Evolutionary conservation across 2,329 filamentous ascomycete genomes (phyloP), one percentile per base, ranked within the genome.

Genomic region (Aureobasidium sp.): DNA sequence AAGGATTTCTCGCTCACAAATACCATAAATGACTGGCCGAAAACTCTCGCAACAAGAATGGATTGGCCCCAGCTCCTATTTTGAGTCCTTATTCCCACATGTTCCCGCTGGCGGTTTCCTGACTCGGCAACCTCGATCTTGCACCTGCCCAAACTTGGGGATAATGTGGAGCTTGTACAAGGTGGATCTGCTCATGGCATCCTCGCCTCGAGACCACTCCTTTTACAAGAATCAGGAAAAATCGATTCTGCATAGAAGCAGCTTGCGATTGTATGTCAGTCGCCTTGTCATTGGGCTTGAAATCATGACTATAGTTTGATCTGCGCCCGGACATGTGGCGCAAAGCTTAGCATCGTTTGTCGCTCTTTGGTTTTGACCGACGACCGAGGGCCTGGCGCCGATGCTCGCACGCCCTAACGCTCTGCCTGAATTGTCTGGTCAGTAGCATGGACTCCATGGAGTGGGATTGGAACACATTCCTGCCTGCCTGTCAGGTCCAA

Each of bases 1-100:
- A 36, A 36, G 27, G 53, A 26, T 26, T 32, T 55, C 36, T 26
- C 51, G 51, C 51, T 32, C 43, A 26, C 36, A 17, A 37, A 39
- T 43, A 24, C 17, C 6, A 17, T 46, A 17, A 46, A n/a, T 32
- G 36, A 29, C 34, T 41, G 53, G 53, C 27, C 10, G n/a, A 57
- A 57, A 57, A 57, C 39, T 57, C 53, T 57, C 53, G 29, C 51
- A 37, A 55, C 53, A 26, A 57, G 41, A 43, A 57, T 46, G 43
- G 53, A n/a, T 46, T 46, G 53, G 53, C n/a, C 53, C 53, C 17
- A 17, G 41, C 53, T 34, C 27, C 27, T 43, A 26, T 37, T 6
- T 7, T 51, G 17, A 27, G 29, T 9, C 37, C 39, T 57, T 57
- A 57, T 57, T 57, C 53, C 53, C 53, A 56, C 52, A 32, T 57